Base-by-base conservation (phyloP, 331 rosid genomes). In the Rosa hybrid region DNA sequence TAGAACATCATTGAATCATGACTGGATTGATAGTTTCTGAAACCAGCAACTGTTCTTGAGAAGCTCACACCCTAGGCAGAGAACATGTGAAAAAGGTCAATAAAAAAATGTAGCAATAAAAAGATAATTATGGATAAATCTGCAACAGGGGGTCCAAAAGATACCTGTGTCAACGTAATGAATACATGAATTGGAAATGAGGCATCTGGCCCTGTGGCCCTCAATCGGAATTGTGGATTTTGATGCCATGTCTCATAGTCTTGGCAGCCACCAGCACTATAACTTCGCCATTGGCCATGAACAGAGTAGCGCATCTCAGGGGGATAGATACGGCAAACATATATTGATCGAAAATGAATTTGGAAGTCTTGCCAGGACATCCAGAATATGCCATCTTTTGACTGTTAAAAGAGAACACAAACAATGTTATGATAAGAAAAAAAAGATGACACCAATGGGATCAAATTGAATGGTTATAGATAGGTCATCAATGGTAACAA, bases 291-390 rank as follows among this genome's bases (percentile, higher is more conserved):
- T 82, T 93, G 99, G 62, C 98, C 96, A 83, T 96, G 97, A 46
- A 93, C 98, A 49, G 98, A 90, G 76, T 91, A 91, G 64, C 98
- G 96, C 99, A 96, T 96, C 89, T 96, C 99, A 0, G 86, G 88
- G 12, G 99, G 99, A 83, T 96, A 96, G 83, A 96, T 68, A 39
- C 99, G 98, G 64, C 99, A 96, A 77, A 96, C 94, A 87, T 96
- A 93, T 82, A 96, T 96, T 38, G 99, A 96, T 69, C 99, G 92
- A 71, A 96, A 96, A 86, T 96, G 99, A 86, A 96, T 90, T 87
- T 96, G 99, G 83, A 96, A 96, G 86, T 96, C 99, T 89, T 96
- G 99, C 99, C 99, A 96, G 56, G 99, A 96, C 99, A 96, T 93
- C 99, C 99, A 96, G 86, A 96, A 96, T 85, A 96, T 96, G 74